phyloP scores from a whole-genome alignment of 2,329 filamentous ascomycete genomes.

The Epichloe sibirici region DNA sequence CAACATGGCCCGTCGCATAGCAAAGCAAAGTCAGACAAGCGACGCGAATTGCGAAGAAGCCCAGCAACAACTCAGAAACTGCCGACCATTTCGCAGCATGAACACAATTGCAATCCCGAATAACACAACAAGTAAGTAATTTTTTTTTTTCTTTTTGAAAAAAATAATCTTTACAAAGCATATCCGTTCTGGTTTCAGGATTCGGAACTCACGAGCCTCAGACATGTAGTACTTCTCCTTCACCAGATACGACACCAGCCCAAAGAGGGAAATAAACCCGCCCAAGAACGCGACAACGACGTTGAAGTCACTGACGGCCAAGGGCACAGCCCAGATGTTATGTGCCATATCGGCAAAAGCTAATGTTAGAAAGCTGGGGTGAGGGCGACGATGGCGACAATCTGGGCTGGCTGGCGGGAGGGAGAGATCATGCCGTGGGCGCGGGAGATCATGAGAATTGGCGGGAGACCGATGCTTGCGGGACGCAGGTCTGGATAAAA shows the following conservation, averaged over 20 bases:
- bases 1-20: too few species aligned
- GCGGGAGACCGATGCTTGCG: background rate
- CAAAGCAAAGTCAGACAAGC: too few species aligned
- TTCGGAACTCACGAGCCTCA: slow-evolving; percentile 58
- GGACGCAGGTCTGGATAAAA: background rate
- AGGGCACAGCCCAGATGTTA: slow-evolving; percentile 23
- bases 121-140: too few species aligned
- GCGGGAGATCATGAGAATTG: background rate
- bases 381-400: background rate
- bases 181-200: background rate
- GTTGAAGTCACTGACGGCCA: slow-evolving; percentile 67
- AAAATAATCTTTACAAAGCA: too few species aligned
- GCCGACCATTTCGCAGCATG: too few species aligned
- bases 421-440: slow-evolving; percentile 5
- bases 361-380: slow-evolving; percentile 11
- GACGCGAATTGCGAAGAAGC: too few species aligned
- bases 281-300: slow-evolving; percentile 70
- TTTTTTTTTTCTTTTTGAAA: too few species aligned
- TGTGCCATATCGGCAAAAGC: slow-evolving; percentile 11
- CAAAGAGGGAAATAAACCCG: slow-evolving; percentile 83
- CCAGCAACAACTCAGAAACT: too few species aligned
- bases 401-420: slow-evolving; percentile 1
- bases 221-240: slow-evolving; percentile 89
- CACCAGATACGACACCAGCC: slow-evolving; percentile 75
- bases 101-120: too few species aligned